Conservation (phyloP, 108 stramenopile genomes). For the Cyclotella cryptica region DNA sequence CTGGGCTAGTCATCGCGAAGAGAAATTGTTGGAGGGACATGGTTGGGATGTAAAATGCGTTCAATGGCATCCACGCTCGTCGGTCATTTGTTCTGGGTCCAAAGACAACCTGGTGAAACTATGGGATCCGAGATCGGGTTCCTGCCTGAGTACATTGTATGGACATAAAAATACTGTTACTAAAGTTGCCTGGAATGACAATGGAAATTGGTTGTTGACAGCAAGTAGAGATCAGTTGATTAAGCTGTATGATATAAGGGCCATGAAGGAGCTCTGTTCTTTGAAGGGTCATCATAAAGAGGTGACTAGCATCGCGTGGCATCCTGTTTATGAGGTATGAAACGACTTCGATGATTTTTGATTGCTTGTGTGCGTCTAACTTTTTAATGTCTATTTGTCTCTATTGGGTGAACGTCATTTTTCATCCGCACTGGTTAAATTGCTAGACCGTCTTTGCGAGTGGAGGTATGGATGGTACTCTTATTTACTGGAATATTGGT, state of each 20-base stretch:
- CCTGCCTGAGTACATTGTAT: conserved; percentile 86
- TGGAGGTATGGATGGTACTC: conserved; percentile 96
- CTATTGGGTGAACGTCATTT: too few species aligned
- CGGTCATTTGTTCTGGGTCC: conserved; percentile 88
- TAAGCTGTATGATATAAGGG: conserved; percentile 95
- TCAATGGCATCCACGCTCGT: conserved; percentile 93
- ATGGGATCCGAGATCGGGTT: conserved; percentile 95
- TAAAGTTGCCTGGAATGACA: conserved; percentile 94
- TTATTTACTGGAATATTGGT: conserved; percentile 92
- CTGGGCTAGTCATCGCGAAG: conserved; percentile 83
- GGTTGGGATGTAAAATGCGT: conserved; percentile 96
- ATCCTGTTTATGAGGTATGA: conserved; percentile 80
- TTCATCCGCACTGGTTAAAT: too few species aligned
- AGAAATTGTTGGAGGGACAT: conserved; percentile 90
- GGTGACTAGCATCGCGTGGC: conserved; percentile 94
- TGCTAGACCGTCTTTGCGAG: conserved; percentile 86
- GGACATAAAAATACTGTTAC: conserved; percentile 96
- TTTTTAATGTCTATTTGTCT: too few species aligned
- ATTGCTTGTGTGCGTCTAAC: too few species aligned
- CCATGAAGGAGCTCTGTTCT: conserved; percentile 88
- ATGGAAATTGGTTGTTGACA: conserved; percentile 96
- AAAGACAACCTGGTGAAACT: conserved; percentile 95
- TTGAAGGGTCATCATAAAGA: conserved; percentile 92
- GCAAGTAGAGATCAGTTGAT: conserved; percentile 92
- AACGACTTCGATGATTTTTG: background rate